Evolutionary conservation across 805 yeast genomes (phyloP), one percentile per base, ranked within the genome.

Genomic region (Scheffersomyces amazonensis): DNA sequence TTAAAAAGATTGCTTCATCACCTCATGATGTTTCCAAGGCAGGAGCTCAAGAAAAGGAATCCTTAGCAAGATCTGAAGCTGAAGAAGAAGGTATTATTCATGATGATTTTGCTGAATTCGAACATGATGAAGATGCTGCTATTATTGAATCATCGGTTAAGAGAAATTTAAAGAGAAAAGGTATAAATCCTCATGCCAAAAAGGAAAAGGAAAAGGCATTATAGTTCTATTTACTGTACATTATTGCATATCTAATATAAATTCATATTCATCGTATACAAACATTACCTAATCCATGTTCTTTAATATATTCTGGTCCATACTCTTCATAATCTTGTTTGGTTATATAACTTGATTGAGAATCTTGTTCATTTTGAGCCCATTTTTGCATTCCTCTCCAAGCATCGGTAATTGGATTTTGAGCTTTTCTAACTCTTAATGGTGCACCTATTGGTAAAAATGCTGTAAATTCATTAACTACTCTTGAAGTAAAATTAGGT

Each of bases 331-430:
- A 93, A 45, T 90, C 96, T 39, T 72, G 62, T 47, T 73, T 77
- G 0, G 93, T 74, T 17, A 91, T 68, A 41, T 72, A 78, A 8
- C 77, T 64, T 2, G 62, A 48, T 19, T 66, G 50, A 27, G 74
- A 70, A 7, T 27, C 30, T 13, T 71, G 78, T 1, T 62, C 71
- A 16, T 74, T 69, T 2, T 51, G 50, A 5, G 90, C 68, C 86
- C 96, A 87, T 51, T 76, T 75, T 10, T 87, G 81, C 95, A 93
- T 89, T 20, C 99, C 99, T 52, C 71, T 81, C 98, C 99, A 93
- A 1, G 97, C 78, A 59, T 91, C 99, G 21, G 76, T 53, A 1
- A 76, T 48, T 2, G 96, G 91, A 56, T 87, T 80, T 2, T 60
- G 47, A 0, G 96, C 93, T 13, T 62, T 54, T 39, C 83, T 65